Conservation (phyloP, 2,329 filamentous ascomycete genomes). For the Colletotrichum sojae region DNA sequence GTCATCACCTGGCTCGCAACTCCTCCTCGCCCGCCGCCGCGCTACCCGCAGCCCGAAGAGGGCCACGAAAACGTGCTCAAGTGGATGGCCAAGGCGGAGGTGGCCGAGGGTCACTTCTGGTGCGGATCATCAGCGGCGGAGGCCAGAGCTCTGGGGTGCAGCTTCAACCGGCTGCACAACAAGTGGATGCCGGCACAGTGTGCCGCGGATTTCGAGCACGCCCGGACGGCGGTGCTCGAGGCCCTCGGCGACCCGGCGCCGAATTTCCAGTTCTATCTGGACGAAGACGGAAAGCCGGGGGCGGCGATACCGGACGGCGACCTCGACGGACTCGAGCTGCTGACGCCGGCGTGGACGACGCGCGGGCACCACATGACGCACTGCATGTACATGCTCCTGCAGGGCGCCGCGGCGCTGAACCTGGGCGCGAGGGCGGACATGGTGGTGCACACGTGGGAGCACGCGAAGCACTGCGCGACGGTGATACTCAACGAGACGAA, state of each 20-base stretch:
- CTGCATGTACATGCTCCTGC: conserved; percentile 28
- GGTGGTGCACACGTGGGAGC: conserved; percentile 25
- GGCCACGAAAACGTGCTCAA: conserved; percentile 18
- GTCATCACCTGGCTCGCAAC: not conserved
- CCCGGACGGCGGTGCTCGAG: not conserved
- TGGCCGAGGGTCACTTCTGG: conserved; percentile 12
- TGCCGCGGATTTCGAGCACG: conserved; percentile 11
- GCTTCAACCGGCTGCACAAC: conserved; percentile 30
- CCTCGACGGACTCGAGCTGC: not conserved
- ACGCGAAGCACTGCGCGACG: conserved; percentile 25
- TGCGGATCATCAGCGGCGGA: conserved; percentile 14
- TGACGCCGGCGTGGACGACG: conserved; percentile 26
- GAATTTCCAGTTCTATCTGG: conserved; percentile 10
- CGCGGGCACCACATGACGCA: conserved; percentile 23
- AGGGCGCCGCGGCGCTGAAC: conserved; percentile 11
- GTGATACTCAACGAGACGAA: conserved; percentile 22
- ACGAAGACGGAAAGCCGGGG: not conserved
- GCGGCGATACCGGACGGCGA: not conserved
- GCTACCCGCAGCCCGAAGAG: conserved; percentile 22
- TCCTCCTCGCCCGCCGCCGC: not conserved
- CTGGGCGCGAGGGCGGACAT: conserved; percentile 26
- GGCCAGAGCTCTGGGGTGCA: conserved; percentile 14
- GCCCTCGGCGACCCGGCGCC: not conserved
- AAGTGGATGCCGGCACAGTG: conserved; percentile 24
- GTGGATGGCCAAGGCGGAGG: conserved; percentile 30